Percentiles rank a stretch among this genome's conserved stretches.
Evolutionary conservation across 2,329 filamentous ascomycete species (phyloP).

Genomic region (Didymella arachidicola): DNA sequence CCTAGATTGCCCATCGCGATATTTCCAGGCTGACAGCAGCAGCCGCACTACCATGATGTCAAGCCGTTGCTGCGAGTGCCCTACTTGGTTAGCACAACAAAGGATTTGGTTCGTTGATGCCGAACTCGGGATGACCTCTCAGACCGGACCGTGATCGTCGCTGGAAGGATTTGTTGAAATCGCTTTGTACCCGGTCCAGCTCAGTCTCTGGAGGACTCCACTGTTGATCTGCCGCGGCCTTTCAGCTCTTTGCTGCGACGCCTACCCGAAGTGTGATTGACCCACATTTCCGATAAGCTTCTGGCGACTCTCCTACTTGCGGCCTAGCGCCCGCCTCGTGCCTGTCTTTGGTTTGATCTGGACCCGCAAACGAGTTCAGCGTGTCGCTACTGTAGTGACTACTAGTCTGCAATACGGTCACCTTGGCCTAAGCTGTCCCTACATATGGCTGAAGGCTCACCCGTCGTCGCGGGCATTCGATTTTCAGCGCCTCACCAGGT

Average conservation of each 20-base stretch:
- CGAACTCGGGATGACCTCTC: not conserved
- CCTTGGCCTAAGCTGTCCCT: conserved; percentile 1
- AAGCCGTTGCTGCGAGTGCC: conserved; percentile 10
- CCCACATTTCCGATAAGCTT: conserved; percentile 21
- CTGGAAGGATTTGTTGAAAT: not conserved
- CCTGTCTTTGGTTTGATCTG: conserved; percentile 16
- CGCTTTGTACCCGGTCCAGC: conserved; percentile 1
- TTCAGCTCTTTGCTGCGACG: conserved; percentile 9
- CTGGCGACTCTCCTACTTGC: conserved; percentile 3
- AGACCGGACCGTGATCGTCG: conserved; percentile 5
- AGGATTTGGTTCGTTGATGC: conserved; percentile 5
- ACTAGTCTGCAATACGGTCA: conserved; percentile 5
- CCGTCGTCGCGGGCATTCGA: not conserved
- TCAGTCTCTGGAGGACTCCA: conserved; percentile 2
- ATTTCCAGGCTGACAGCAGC: conserved; percentile 5
- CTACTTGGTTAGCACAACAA: conserved; percentile 2
- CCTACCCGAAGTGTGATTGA: conserved; percentile 8
- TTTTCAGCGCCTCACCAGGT: conserved; percentile 9
- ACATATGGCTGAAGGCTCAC: conserved; percentile 14
- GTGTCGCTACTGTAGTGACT: conserved; percentile 11
- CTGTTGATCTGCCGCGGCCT: conserved; percentile 13
- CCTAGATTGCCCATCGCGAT: conserved; percentile 8
- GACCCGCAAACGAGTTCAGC: conserved; percentile 13
- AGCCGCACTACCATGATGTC: conserved; percentile 8
- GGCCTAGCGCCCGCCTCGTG: conserved; percentile 14